Percentiles rank a stretch among this genome's conserved stretches.
Conservation (phyloP, 1,139 yeast species). For the Candida glucosophila region DNA sequence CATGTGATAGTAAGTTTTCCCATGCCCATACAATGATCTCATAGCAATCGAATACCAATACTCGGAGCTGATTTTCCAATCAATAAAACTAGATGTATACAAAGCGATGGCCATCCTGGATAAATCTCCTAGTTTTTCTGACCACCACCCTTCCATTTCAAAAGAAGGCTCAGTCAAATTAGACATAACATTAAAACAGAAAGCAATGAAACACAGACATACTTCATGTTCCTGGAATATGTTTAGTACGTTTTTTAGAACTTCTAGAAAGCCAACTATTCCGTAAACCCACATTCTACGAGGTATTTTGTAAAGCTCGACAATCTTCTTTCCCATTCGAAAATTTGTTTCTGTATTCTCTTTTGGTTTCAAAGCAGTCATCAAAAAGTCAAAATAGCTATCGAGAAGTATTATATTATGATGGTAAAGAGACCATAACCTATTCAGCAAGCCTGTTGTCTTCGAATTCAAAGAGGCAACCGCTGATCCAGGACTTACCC, state of each 20-base stretch:
- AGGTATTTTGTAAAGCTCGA: constrained; percentile 67
- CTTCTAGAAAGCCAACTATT: constrained; percentile 67
- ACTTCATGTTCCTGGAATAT: constrained; percentile 45
- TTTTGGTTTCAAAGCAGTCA: constrained; percentile 60
- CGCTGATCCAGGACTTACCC: constrained; percentile 11
- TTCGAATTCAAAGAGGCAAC: constrained; percentile 14
- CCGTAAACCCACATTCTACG: constrained; percentile 81
- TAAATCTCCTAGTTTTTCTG: constrained; percentile 69
- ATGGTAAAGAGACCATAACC: constrained; percentile 65
- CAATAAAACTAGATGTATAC: constrained; percentile 67
- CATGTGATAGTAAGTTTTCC: constrained; percentile 73
- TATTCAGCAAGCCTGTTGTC: constrained; percentile 49
- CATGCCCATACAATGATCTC: constrained; percentile 69
- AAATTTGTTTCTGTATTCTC: constrained; percentile 42
- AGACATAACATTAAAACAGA: constrained; percentile 43
- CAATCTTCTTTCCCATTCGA: constrained; percentile 67
- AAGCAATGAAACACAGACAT: constrained; percentile 39
- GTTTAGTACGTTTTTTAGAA: constrained; percentile 63
- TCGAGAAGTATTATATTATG: constrained; percentile 57
- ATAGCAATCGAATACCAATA: constrained; percentile 68
- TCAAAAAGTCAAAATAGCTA: constrained; percentile 61
- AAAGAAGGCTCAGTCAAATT: constrained; percentile 44
- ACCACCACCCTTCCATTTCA: constrained; percentile 69
- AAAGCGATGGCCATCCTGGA: constrained; percentile 79
- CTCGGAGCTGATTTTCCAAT: constrained; percentile 74